Evolutionary conservation across 306 rosid genomes (phyloP), one percentile per base, ranked within the genome.

Genomic region (Prunus padus): DNA sequence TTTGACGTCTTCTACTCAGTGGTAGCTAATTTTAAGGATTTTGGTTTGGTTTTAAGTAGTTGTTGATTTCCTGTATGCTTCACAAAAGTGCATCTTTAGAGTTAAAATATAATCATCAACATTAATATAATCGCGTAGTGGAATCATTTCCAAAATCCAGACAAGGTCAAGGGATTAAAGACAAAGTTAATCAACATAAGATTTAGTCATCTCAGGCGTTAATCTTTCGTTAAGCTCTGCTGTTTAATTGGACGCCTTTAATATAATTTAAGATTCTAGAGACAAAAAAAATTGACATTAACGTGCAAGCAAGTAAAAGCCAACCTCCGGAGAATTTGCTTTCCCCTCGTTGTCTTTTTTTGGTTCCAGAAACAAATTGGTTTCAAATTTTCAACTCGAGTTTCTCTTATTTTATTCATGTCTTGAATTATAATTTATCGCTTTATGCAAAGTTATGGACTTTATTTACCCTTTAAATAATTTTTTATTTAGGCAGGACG

Each of bases 331-430:
- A 16, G n/a, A 40, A 73, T 23, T 26, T 52, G 77, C 47, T 57
- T 20, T 44, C 69, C 69, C 1, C 26, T 12, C 19, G 10, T 45
- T 73, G 69, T 73, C 57, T 11, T 19, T 5, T 3, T 44, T 1
- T 16, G 10, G 44, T 73, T 60, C 69, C 68, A 60, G 69, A 60
- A 73, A 45, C 59, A 44, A 44, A 4, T 26, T 42, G 56, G 31
- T 60, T 73, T 73, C 77, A 45, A 45, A 65, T 22, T 5, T 60
- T 73, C 77, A 26, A 45, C 69, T 5, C 14, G 4, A 60, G 2
- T 10, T 45, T 73, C 19, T 18, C 4, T 18, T 73, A 60, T 73
- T 72, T 59, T 59, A 73, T 62, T 73, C 69, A 11, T 73, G 45
- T 9, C 69, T 60, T 60, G 77, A 73, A 45, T 59, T 25, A 51